phyloP scores from a whole-genome alignment of 2,329 filamentous ascomycete genomes.

The Fusarium sterilihyphosum region DNA sequence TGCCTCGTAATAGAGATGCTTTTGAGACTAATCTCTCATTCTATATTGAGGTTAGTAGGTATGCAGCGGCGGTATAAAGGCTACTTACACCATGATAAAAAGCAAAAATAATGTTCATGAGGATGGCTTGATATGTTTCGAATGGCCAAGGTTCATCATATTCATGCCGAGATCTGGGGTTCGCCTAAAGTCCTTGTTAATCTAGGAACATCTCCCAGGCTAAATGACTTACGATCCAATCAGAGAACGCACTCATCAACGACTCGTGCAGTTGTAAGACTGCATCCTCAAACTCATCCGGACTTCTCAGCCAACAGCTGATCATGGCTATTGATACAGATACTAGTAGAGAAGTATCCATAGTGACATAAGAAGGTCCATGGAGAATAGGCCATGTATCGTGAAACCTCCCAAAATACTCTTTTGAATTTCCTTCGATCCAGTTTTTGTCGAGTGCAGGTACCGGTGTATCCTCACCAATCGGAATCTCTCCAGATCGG shows the following conservation, averaged over 20 bases:
- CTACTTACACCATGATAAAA: constrained; percentile 49
- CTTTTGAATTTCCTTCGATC: constrained; percentile 31
- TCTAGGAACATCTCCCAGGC: not conserved
- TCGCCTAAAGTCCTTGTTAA: constrained; percentile 20
- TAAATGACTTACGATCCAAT: constrained; percentile 42
- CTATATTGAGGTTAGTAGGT: constrained; percentile 34
- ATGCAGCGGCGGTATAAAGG: fast-evolving
- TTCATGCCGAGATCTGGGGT: constrained; percentile 19
- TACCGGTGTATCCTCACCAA: constrained; percentile 18
- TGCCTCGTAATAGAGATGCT: constrained; percentile 48
- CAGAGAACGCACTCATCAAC: constrained; percentile 46
- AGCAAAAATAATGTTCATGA: constrained; percentile 53
- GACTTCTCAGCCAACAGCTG: constrained; percentile 51
- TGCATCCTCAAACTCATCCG: constrained; percentile 38
- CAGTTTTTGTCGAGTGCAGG: constrained; percentile 19
- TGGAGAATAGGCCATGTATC: constrained; percentile 55
- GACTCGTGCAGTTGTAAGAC: constrained; percentile 46
- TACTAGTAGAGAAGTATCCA: constrained; percentile 43
- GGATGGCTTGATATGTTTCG: constrained; percentile 48
- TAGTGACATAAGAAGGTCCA: constrained; percentile 46
- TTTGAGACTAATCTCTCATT: constrained; percentile 45
- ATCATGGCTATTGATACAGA: constrained; percentile 50
- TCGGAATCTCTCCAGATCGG: not conserved
- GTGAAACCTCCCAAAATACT: constrained; percentile 55
- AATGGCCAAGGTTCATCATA: constrained; percentile 42